Base-by-base conservation (phyloP, 2,329 filamentous ascomycete species). In the Fusarium verrucosum region DNA sequence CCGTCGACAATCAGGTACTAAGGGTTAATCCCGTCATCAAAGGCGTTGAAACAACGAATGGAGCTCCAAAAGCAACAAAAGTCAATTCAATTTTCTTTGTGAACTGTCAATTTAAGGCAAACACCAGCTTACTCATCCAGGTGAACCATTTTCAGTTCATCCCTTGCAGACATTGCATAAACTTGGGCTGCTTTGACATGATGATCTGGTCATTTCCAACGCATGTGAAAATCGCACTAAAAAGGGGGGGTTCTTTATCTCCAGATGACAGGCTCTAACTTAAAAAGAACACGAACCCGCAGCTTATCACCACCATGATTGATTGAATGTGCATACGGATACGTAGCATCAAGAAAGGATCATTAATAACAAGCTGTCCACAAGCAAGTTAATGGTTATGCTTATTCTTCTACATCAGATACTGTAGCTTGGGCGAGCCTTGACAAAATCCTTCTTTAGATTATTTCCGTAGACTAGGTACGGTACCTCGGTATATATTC, bases 191-290 rank as follows among this genome's bases (percentile, higher is more conserved):
- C 58, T 61, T 71, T 66, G 68, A 68, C 63, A 57, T 70, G 68
- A 71, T 71, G 55, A 70, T 70, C 66, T 70, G 68, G 68, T 71
- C 68, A 70, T 61, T 69, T 70, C 65, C 58, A 65, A 66, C 68
- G 64, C 70, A 72, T 72, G 70, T 72, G 70, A 72, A 67, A 72
- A 54, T 68, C 55, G 64, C 66, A 66, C 69, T 71, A 72, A 72
- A 68, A 69, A 63, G 53, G 60, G 68, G 65, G 65, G 66, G 64
- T 36, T 52, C 57, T 46, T 53, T 57, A 62, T 55, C 56, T 61
- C 32, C 51, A 45, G 38, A 56, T 35, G 40, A 40, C 43, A 68
- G 44, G 52, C 30, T 58, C 38, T 50, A 50, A 53, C 52, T 50
- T 6, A 26, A 57, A 46, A 45, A 47, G 64, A 50, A 68, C 59